Evolutionary conservation across 2,329 filamentous ascomycete genomes (phyloP), one percentile per base, ranked within the genome.

Genomic region (Stagonosporopsis vannaccii): DNA sequence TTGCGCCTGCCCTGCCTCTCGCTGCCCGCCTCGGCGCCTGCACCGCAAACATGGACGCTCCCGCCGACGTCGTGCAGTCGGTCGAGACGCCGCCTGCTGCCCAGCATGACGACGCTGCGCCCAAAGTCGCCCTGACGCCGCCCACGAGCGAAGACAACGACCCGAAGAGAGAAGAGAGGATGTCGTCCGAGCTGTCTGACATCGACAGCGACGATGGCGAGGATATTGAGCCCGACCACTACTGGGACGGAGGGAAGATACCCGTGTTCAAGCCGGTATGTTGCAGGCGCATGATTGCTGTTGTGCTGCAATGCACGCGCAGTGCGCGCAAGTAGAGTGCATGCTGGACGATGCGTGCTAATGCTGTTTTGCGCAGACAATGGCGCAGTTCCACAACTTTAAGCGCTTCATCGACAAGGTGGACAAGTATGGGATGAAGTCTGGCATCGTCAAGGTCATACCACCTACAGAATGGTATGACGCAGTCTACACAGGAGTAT

Each of bases 341-440:
- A 28, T 28, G 43, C 19, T 17, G 44, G 41, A 19, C 36, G 25
- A 25, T 1, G 41, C 42, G 37, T 53, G 56, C 71, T 74, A 13
- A 13, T 36, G 28, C 59, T 44, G n/a, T 43, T 15, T 25, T 45
- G 15, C 51, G 59, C 65, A 87, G 77, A 94, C 90, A 56, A 96
- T 97, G 91, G 85, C 90, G 60, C 92, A 99, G 78, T 98, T 98
- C 79, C 88, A 87, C 71, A 91, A 95, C 78, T 99, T 99, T 77
- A 90, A 94, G 78, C 87, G 86, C 73, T 98, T 96, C 75, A 90
- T 98, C 83, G 86, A 88, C 72, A 93, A 91, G 77, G 87, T 99
- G 60, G 91, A 99, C 76, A 86, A 87, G 63, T 97, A 97, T 75
- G 95, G 95, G 69, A 99, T 99, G 95, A 91, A 92, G 78, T 95